These are phyloP conservation scores for Fusarium algeriense DNA, from an alignment of 2,329 filamentous ascomycete genomes.

Conservation along the genomic window DNA sequence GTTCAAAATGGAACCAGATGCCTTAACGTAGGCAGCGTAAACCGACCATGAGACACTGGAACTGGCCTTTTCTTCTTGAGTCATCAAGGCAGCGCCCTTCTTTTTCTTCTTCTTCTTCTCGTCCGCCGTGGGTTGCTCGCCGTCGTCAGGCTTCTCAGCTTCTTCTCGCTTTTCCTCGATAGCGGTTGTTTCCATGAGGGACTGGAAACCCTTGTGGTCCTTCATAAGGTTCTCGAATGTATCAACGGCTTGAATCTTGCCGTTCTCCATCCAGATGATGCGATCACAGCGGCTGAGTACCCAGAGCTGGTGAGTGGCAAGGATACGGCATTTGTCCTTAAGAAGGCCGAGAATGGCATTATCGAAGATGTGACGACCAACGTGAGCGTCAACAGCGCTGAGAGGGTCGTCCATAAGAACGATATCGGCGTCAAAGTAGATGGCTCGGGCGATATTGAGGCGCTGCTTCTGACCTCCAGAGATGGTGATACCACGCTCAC, in stretches of 20 bases:
- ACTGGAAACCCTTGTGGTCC: slow-evolving; percentile 80
- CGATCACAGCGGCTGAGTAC: slow-evolving; percentile 91
- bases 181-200: slow-evolving; percentile 87
- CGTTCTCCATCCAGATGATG: slow-evolving; percentile 93
- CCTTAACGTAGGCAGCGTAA: slow-evolving; percentile 80
- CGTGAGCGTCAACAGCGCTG: slow-evolving; percentile 77
- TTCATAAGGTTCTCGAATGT: slow-evolving; percentile 91
- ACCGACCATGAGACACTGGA: slow-evolving; percentile 84
- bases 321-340: slow-evolving; percentile 87
- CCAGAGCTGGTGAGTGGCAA: slow-evolving; percentile 96
- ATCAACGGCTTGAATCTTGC: slow-evolving; percentile 84
- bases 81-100: slow-evolving; percentile 76
- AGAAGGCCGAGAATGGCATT: slow-evolving; percentile 91
- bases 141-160: slow-evolving; percentile 60
- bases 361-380: slow-evolving; percentile 86
- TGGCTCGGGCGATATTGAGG: slow-evolving; percentile 89
- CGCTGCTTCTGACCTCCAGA: slow-evolving; percentile 96
- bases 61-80: slow-evolving; percentile 76
- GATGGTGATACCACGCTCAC: slow-evolving; percentile 93
- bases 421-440: slow-evolving; percentile 77
- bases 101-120: slow-evolving; percentile 67
- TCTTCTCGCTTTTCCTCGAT: slow-evolving; percentile 72
- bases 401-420: slow-evolving; percentile 78
- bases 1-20: slow-evolving; percentile 78
- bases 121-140: slow-evolving; percentile 54